Evolutionary conservation across 2,329 filamentous ascomycete species (phyloP), one percentile per base, ranked within the genome.

Genomic region (Cryphonectria naterciae): DNA sequence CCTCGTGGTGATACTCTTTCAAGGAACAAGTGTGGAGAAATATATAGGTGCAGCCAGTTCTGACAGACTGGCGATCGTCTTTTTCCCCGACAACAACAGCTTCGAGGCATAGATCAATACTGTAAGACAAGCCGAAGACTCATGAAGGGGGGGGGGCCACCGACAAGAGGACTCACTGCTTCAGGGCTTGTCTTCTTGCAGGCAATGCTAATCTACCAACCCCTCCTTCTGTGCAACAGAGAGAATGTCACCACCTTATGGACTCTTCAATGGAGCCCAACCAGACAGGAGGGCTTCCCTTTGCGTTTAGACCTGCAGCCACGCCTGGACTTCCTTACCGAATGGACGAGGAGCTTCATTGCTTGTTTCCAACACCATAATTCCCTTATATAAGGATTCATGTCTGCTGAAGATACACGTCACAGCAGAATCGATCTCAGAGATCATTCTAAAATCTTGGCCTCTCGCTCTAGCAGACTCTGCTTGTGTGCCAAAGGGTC

Each of bases 71-170:
- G n/a, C n/a, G n/a, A n/a, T n/a, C n/a, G n/a, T n/a, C n/a, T n/a
- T n/a, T n/a, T n/a, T n/a, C n/a, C n/a, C n/a, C n/a, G n/a, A n/a
- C n/a, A n/a, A n/a, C 32, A 32, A 32, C 67, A n/a, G 19, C 35
- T 54, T 28, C 35, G 19, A 56, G 37, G 65, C 61, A 68, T 58
- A 65, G 49, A 56, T 15, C 15, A 58, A 35, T 28, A 58, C 56
- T 25, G n/a, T 25, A n/a, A 60, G 37, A 64, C 6, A 22, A 54
- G 17, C 17, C 13, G n/a, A 41, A 22, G 54, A 4, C 7, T 7
- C 43, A 11, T 32, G 32, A 3, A 4, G 32, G 32, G 32, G 32
- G 32, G 41, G 25, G 0, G 28, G 3, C 2, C 52, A 56, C 4
- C 8, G 1, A 25, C 25, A n/a, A 60, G 13, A 32, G 2, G n/a